Evolutionary conservation across 2,329 filamentous ascomycete genomes (phyloP).

Genomic region (Diaporthe destruens): DNA sequence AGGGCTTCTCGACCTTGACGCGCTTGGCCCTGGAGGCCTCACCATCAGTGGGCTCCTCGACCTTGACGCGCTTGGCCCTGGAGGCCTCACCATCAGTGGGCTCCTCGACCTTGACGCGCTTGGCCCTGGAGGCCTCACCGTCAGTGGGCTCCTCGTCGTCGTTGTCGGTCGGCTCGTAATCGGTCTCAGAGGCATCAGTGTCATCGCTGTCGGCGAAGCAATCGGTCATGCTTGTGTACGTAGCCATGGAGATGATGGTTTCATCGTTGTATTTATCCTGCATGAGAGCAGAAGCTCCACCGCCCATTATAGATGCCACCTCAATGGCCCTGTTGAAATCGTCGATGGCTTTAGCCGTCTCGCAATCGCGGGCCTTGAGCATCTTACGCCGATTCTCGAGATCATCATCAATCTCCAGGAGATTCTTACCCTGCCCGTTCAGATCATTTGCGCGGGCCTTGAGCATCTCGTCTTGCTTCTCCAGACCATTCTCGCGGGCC

Average conservation of each 20-base stretch:
- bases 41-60: too few relatives aligned
- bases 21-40: background rate
- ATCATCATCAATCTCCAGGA: too few relatives aligned
- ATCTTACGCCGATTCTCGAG: too few relatives aligned
- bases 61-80: background rate
- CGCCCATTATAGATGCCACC: background rate
- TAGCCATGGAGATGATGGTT: background rate
- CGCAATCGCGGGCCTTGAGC: background rate
- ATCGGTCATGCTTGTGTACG: background rate
- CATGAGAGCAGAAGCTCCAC: too few relatives aligned
- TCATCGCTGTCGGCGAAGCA: background rate
- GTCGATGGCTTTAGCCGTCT: conserved; percentile 3
- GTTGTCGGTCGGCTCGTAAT: background rate
- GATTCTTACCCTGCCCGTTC: too few relatives aligned
- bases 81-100: background rate
- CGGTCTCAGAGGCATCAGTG: background rate
- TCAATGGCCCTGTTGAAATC: background rate
- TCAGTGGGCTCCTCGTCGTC: background rate
- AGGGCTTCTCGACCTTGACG: background rate
- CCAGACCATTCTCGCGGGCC: too few relatives aligned
- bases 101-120: background rate
- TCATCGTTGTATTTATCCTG: background rate
- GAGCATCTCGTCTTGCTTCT: too few relatives aligned
- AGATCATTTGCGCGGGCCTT: too few relatives aligned
- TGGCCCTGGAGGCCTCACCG: background rate